phyloP scores from a whole-genome alignment of 2,329 filamentous ascomycete genomes.

The Colletotrichum cereale region DNA sequence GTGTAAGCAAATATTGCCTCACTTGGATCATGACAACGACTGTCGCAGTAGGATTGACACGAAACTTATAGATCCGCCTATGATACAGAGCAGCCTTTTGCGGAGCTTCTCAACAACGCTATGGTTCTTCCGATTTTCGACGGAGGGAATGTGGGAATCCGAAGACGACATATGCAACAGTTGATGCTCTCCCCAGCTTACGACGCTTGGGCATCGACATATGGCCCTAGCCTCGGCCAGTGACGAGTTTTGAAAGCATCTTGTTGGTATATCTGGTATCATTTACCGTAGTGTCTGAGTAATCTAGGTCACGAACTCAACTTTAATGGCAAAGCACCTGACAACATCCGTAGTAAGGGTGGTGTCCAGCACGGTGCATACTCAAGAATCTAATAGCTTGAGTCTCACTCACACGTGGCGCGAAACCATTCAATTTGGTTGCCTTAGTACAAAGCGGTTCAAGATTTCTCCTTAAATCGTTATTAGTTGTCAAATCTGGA shows the following conservation, averaged over 20 bases:
- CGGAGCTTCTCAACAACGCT: constrained; percentile 23
- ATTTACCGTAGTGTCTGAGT: background rate
- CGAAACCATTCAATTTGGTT: too few species aligned
- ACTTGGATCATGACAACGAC: background rate
- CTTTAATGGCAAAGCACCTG: too few species aligned
- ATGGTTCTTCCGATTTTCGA: constrained; percentile 39
- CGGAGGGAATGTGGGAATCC: constrained; percentile 40
- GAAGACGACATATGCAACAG: constrained; percentile 30
- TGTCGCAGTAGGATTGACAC: background rate
- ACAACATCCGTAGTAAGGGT: too few species aligned
- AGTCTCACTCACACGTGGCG: too few species aligned
- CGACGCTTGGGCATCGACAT: constrained; percentile 16
- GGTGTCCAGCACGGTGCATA: too few species aligned
- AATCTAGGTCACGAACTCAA: too few species aligned
- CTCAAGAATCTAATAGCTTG: too few species aligned
- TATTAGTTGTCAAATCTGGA: background rate
- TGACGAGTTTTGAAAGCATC: background rate
- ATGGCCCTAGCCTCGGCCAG: background rate
- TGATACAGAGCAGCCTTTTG: background rate
- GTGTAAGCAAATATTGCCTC: constrained; percentile 50
- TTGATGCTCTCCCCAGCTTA: constrained; percentile 17
- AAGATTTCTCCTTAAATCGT: too few species aligned
- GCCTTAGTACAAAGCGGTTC: too few species aligned
- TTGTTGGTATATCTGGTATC: background rate
- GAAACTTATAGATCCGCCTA: background rate